Evolutionary conservation across 2,329 filamentous ascomycete genomes (phyloP), one percentile per base, ranked within the genome.

Genomic region (Trichocomaceae sp.): DNA sequence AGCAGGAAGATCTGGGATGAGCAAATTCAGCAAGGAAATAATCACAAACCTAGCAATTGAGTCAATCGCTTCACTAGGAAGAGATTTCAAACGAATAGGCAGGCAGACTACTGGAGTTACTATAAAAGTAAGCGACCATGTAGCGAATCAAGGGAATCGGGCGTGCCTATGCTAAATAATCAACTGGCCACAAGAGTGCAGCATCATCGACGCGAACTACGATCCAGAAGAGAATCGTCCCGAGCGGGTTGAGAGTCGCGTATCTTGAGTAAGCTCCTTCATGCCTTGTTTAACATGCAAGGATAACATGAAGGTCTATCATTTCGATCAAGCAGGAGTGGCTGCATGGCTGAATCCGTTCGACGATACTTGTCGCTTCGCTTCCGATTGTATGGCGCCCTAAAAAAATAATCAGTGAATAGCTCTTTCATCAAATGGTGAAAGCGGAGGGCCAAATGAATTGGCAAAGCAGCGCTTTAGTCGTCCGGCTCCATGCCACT

Each of bases 41-140:
- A 39, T 56, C 46, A 72, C 69, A 65, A 68, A 71, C 68, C 68
- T 71, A 66, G 62, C 64, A 63, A 61, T 64, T 54, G 57, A 52
- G 61, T 63, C 57, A 57, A 54, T 54, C 37, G 51, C 52, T 54
- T 58, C 39, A 59, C 31, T 51, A 56, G 23, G 23, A 46, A 20
- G 29, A 3, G 42, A 56, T 61, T 60, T 56, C 55, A 52, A 20
- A 33, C 44, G 23, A 35, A 26, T 47, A 50, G 52, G 37, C 50
- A 50, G 50, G 51, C 41, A 50, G 56, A 55, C 56, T 50, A 59
- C 62, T 58, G 60, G 50, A 56, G 13, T 60, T 57, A 58, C 60
- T 62, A 60, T 60, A 64, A 58, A 61, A 60, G 64, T 63, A 51
- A 52, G 35, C 45, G 13, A 46, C 10, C 35, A 42, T 42, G 22